Evolutionary conservation across 2,329 filamentous ascomycete genomes (phyloP), one percentile per base, ranked within the genome.

Genomic region (Verticillium dahliae): DNA sequence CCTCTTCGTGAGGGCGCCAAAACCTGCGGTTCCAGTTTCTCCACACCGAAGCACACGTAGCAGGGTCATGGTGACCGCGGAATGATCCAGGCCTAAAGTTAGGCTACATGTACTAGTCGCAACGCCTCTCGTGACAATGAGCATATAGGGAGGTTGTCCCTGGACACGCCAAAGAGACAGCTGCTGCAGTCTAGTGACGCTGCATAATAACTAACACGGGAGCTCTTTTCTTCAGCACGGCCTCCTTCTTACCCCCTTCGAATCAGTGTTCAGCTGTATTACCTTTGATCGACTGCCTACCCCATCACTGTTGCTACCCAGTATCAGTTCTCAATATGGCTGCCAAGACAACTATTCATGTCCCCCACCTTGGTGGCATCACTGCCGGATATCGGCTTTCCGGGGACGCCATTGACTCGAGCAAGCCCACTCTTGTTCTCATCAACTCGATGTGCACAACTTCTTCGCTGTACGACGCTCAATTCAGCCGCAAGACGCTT

Each of bases 391-490:
- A 80, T 67, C 72, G 77, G 56, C 69, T 80, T 38, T 74, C 75
- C 33, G 72, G 74, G 60, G 70, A 74, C 59, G 69, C 66, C 41
- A 74, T 80, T 61, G 81, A 87, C 72, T 68, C 78, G 4, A 69
- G 72, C 60, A 84, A 83, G 70, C 80, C 81, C 18, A 84, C 81
- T 2, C 68, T 77, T 45, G 76, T 83, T 33, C 76, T 84, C 64
- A 73, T 83, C 67, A 83, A 83, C 72, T 78, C 80, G 34, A 78
- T 84, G 73, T 80, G 77, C 69, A 81, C 79, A 35, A 81, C 79
- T 1, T 73, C 73, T 1, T 75, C 78, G 1, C 74, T 82, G 14
- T 84, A 79, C 68, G 67, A 75, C 15, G 65, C 67, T 5, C 79
- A 84, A 68, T 79, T 82, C 62, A 66, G 67, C 34, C 76, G 74